Conservation (phyloP, 768 basidiomycete species). For the Lentinula detonsa region DNA sequence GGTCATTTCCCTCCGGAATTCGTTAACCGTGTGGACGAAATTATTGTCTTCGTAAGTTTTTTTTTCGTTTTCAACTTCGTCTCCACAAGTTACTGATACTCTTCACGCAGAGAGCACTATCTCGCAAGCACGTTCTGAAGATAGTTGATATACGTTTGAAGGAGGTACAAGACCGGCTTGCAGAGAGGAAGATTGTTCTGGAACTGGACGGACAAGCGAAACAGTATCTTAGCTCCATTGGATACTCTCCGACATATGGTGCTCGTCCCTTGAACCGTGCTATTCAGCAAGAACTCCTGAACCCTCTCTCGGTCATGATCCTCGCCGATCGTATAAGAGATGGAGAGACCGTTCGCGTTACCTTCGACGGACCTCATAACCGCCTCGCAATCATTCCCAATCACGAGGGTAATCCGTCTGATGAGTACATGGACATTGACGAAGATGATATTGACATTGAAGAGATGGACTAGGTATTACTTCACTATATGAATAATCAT, state of each 20-base stretch:
- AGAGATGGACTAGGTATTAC: constrained; percentile 45
- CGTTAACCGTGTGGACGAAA: constrained; percentile 84
- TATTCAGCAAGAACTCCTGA: constrained; percentile 89
- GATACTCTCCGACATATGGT: constrained; percentile 81
- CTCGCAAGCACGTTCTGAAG: constrained; percentile 64
- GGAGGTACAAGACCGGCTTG: constrained; percentile 80
- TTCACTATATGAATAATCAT: not conserved
- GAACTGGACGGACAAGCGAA: constrained; percentile 74
- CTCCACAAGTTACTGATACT: constrained; percentile 17
- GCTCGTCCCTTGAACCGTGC: constrained; percentile 89
- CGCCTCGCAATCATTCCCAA: constrained; percentile 75
- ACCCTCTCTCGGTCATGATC: constrained; percentile 82
- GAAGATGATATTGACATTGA: constrained; percentile 62
- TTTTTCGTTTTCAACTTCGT: constrained; percentile 1
- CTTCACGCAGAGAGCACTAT: constrained; percentile 64
- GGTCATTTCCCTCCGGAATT: constrained; percentile 91
- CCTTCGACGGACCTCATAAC: constrained; percentile 81
- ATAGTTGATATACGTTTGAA: constrained; percentile 87
- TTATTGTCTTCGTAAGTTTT: constrained; percentile 57
- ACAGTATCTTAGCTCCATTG: constrained; percentile 66
- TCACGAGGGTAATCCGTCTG: constrained; percentile 53
- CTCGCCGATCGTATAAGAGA: constrained; percentile 80
- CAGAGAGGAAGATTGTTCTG: constrained; percentile 73
- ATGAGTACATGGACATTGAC: constrained; percentile 58
- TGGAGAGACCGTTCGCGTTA: constrained; percentile 68